Evolutionary conservation across 805 yeast genomes (phyloP).

Genomic region (Metschnikowia santaceciliae): DNA sequence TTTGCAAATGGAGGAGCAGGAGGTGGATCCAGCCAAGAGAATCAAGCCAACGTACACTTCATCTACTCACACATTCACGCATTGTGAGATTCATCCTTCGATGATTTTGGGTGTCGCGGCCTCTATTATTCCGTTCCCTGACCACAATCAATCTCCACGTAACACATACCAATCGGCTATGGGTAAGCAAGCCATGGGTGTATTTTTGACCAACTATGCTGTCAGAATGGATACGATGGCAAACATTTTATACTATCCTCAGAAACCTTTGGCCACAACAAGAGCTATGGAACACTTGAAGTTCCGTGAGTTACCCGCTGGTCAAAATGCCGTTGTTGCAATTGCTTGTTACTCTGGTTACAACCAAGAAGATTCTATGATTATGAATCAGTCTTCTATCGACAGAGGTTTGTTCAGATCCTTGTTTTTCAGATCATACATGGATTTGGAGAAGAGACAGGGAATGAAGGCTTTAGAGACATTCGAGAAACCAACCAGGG

Average conservation of each 20-base stretch:
- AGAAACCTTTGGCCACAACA: conserved; percentile 96
- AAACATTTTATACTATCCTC: conserved; percentile 93
- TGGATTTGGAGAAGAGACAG: conserved; percentile 97
- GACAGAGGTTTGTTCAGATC: conserved; percentile 96
- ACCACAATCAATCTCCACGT: conserved; percentile 99
- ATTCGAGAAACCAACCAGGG: conserved; percentile 93
- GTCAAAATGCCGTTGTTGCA: conserved; percentile 98
- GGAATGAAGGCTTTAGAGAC: conserved; percentile 99
- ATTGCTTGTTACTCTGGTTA: conserved; percentile 98
- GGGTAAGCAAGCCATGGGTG: conserved; percentile 99
- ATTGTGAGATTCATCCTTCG: conserved; percentile 98
- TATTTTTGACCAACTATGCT: conserved; percentile 87
- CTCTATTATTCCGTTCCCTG: conserved; percentile 98
- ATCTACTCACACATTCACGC: conserved; percentile 80
- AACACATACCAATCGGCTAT: conserved; percentile 98
- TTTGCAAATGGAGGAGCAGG: conserved; percentile 41
- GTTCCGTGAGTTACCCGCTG: conserved; percentile 97
- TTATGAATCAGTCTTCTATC: conserved; percentile 97
- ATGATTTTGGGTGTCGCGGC: conserved; percentile 99
- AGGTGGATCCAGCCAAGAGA: conserved; percentile 75
- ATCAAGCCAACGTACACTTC: conserved; percentile 61
- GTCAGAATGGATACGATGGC: conserved; percentile 99
- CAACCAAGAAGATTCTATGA: conserved; percentile 99
- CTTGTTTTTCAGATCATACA: conserved; percentile 91
- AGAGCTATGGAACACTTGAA: conserved; percentile 96